Conservation (phyloP, 2,329 filamentous ascomycete genomes). For the Elsinoe necatrix region DNA sequence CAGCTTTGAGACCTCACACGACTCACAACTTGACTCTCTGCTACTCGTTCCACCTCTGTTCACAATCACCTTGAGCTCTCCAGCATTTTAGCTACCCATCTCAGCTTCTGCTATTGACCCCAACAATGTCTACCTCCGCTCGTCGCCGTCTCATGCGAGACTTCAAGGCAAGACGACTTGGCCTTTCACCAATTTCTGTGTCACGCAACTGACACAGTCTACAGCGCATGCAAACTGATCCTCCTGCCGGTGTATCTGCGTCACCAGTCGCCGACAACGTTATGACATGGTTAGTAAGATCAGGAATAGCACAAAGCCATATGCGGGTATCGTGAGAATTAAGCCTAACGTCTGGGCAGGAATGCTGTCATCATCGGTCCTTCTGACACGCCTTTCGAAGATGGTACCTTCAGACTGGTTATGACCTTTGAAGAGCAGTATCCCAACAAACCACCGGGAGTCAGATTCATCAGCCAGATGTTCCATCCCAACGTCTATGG, state of each 20-base stretch:
- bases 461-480: slow-evolving; percentile 99
- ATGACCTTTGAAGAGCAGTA: slow-evolving; percentile 99
- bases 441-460: slow-evolving; percentile 92
- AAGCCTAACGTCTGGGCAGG: slow-evolving; percentile 45
- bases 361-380: slow-evolving; percentile 98
- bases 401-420: slow-evolving; percentile 92
- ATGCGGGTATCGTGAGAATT: too few relatives aligned
- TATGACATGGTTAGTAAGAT: slow-evolving; percentile 69
- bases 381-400: slow-evolving; percentile 94
- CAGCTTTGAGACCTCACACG: slow-evolving; percentile 2
- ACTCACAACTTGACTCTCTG: not conserved
- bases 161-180: slow-evolving; percentile 68
- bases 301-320: slow-evolving; percentile 25
- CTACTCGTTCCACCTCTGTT: not conserved
- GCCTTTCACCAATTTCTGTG: slow-evolving; percentile 10
- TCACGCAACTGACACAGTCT: not conserved
- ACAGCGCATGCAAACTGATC: slow-evolving; percentile 98
- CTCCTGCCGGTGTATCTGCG: slow-evolving; percentile 90
- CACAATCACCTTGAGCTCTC: not conserved
- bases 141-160: slow-evolving; percentile 96
- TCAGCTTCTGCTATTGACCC: slow-evolving; percentile 15
- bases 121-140: slow-evolving; percentile 79
- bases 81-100: too few relatives aligned
- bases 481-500: slow-evolving; percentile 99
- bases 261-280: slow-evolving; percentile 94